Evolutionary conservation across 1,284 basidiomycete genomes (phyloP).

Genomic region (Ustilago bromivora): DNA sequence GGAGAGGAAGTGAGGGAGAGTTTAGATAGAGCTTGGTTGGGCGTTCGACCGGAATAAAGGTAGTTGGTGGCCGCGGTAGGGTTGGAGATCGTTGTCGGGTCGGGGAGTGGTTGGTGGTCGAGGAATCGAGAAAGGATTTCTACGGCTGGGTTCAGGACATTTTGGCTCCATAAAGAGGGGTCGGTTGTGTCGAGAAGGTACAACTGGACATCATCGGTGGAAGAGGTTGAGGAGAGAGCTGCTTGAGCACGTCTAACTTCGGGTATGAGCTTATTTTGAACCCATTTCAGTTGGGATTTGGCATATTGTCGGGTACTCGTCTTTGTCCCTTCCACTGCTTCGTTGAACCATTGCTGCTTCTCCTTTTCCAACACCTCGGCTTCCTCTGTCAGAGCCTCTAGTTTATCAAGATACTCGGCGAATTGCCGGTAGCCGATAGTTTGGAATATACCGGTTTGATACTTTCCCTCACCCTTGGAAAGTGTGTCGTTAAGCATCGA

Average conservation of each 20-base stretch:
- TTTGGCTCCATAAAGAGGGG: conserved; percentile 73
- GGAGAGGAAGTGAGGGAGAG: conserved; percentile 70
- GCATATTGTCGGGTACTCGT: conserved; percentile 90
- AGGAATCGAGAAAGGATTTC: conserved; percentile 73
- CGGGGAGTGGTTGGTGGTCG: conserved; percentile 73
- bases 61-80: conserved; percentile 73
- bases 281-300: conserved; percentile 90
- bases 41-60: conserved; percentile 11
- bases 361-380: background rate
- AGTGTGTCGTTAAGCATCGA: conserved; percentile 12
- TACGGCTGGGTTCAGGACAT: conserved; percentile 62
- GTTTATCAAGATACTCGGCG: conserved; percentile 74
- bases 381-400: conserved; percentile 15
- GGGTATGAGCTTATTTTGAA: conserved; percentile 88
- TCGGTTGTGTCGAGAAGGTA: conserved; percentile 79
- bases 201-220: conserved; percentile 65
- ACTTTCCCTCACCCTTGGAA: conserved; percentile 72
- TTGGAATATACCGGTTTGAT: conserved; percentile 84
- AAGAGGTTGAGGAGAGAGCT: background rate
- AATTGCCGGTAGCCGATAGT: conserved; percentile 96
- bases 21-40: conserved; percentile 72
- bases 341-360: conserved; percentile 71
- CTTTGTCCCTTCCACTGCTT: conserved; percentile 84
- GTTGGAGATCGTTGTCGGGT: conserved; percentile 76
- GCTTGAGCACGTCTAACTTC: conserved; percentile 71